Base-by-base conservation (phyloP, 768 basidiomycete genomes). In the Xerocomus spinulosus region DNA sequence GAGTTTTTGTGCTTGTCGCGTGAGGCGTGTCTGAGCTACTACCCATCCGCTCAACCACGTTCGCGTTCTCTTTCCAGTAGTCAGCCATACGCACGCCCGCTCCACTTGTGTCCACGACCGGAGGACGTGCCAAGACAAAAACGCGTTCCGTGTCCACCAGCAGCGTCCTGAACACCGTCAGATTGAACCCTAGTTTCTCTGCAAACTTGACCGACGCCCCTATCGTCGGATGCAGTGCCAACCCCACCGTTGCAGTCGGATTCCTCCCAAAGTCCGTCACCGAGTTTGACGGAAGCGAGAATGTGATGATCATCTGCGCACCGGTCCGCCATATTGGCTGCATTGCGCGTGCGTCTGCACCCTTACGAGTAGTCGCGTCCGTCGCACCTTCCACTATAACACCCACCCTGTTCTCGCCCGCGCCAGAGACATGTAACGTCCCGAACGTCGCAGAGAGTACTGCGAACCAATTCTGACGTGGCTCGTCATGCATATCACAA, bases 381-480 rank as follows among this genome's bases (percentile, higher is more conserved):
- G 23, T 24, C 1, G 8, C 29, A 5, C 49, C 55, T 18, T 54
- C 46, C 10, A 36, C 8, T 17, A 63, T 23, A 4, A 49, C 14
- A 2, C 33, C 63, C 3, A 20, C 49, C 13, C 54, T 51, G 42
- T 46, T n/a, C 28, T 58, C 52, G 6, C 61, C 61, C 3, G 15
- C 44, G 2, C 64, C 63, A 4, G 49, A 52, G 32, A 56, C 24
- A 15, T 18, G 32, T 12, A 64, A 21, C 10, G 44, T 50, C 14
- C 64, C 64, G n/a, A 61, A 54, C 13, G 57, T 52, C 7, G 57
- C 57, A 2, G 45, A 49, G 30, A 51, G 61, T 35, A 49, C 54
- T 2, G 54, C 57, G 23, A 66, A 63, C 46, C 39, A 40, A 28
- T 45, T 48, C 17, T 49, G 25, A 0, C 48, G 46, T 4, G 37